Evolutionary conservation across 2,329 filamentous ascomycete genomes (phyloP).

Genomic region (Botrytis elliptica): DNA sequence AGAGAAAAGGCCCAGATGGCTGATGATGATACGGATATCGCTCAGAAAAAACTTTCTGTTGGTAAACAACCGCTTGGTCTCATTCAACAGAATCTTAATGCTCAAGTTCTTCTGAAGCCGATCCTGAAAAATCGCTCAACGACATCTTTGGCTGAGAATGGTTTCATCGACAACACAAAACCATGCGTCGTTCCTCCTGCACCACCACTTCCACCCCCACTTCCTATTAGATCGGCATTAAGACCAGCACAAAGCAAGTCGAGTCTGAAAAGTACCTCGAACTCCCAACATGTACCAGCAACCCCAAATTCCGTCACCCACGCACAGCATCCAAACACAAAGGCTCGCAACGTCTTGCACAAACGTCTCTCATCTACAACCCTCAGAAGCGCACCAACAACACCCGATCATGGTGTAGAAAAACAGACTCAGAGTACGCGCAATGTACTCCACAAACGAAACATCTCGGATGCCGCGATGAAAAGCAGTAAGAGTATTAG

Average conservation of each 20-base stretch:
- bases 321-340: slow-evolving; percentile 22
- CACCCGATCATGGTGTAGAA: slow-evolving; percentile 25
- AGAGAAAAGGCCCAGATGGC: slow-evolving; percentile 53
- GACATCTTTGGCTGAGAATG: slow-evolving; percentile 30
- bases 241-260: slow-evolving; percentile 29
- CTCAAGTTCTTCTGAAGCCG: slow-evolving; percentile 28
- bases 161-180: neutral
- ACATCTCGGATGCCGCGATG: slow-evolving; percentile 30
- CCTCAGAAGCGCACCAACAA: slow-evolving; percentile 16
- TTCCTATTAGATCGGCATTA: slow-evolving; percentile 29
- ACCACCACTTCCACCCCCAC: slow-evolving; percentile 28
- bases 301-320: slow-evolving; percentile 21
- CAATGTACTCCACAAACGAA: slow-evolving; percentile 33
- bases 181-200: slow-evolving; percentile 1
- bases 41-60: slow-evolving; percentile 19
- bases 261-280: slow-evolving; percentile 26
- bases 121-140: slow-evolving; percentile 36
- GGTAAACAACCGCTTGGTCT: slow-evolving; percentile 33
- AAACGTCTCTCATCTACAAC: slow-evolving; percentile 29
- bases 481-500: slow-evolving; percentile 26
- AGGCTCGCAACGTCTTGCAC: slow-evolving; percentile 30
- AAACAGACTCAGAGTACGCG: slow-evolving; percentile 23
- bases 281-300: slow-evolving; percentile 19
- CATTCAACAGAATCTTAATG: slow-evolving; percentile 27
- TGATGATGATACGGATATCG: slow-evolving; percentile 38